Base-by-base conservation (phyloP, 805 yeast species). In the Suhomyces faveliae region DNA sequence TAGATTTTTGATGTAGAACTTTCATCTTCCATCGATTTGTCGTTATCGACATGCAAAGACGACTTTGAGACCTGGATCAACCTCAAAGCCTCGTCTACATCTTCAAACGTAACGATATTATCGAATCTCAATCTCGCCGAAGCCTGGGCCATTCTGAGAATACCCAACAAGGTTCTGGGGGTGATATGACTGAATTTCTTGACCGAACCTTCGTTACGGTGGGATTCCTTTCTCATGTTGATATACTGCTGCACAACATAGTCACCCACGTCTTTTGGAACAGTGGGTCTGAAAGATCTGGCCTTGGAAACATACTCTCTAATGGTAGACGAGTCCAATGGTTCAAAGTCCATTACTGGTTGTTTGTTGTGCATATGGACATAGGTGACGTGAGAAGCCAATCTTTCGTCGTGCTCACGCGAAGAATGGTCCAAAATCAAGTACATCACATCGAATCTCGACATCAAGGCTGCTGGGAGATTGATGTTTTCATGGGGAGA, bases 401-500 rank as follows among this genome's bases (percentile, higher is more conserved):
- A 77, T 63, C 83, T 79, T 63, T 85, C 89, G 70, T 94, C 99
- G 38, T 74, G 71, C 51, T 89, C 95, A 56, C 84, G 77, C 17
- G 79, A 74, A 37, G 98, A 96, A 54, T 80, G 79, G 71, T 94
- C 99, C 54, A 94, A 78, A 53, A 94, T 79, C 64, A 94, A 74
- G 66, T 86, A 94, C 69, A 94, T 70, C 43, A 94, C 78, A 69
- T 94, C 99, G 66, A 94, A 94, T 72, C 99, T 85, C 29, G 98
- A 92, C 45, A 94, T 74, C 57, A 94, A 76, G 0, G 99, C 99
- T 0, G 98, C 97, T 5, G 99, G 99, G 50, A 94, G 75, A 62
- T 94, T 94, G 66, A 94, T 92, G 68, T 94, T 94, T 61, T 94
- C 97, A 53, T 90, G 84, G 2, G 99, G 97, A 6, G 96, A 87